These are phyloP conservation scores for Trichosporon sp. DNA, from an alignment of 1,284 basidiomycete species.

Conservation along the genomic window DNA sequence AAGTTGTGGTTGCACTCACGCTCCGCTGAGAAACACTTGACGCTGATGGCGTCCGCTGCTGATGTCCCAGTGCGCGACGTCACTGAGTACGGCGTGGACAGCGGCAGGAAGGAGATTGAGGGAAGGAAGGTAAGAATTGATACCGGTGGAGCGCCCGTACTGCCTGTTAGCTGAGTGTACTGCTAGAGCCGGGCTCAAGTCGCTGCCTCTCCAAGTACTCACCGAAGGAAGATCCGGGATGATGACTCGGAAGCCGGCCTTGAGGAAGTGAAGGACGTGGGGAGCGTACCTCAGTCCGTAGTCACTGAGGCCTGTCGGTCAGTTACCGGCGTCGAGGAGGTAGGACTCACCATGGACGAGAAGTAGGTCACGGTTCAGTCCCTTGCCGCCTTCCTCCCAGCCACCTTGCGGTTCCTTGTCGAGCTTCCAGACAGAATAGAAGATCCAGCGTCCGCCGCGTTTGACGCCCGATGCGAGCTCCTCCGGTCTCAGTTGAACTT, in stretches of 20 bases:
- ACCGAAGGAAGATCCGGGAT: conserved; percentile 60
- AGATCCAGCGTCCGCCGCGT: conserved; percentile 53
- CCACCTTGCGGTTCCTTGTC: conserved; percentile 43
- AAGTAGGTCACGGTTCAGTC: conserved; percentile 51
- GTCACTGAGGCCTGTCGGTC: conserved; percentile 52
- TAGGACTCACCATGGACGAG: conserved; percentile 53
- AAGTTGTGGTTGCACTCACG: conserved; percentile 40
- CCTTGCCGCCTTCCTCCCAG: conserved; percentile 50
- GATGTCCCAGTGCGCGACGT: conserved; percentile 53
- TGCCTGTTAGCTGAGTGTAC: conserved; percentile 29
- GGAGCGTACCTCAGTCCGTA: conserved; percentile 57
- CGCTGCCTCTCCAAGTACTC: conserved; percentile 34
- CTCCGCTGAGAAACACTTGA: conserved; percentile 58
- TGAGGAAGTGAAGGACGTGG: conserved; percentile 57
- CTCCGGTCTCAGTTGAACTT: conserved; percentile 46
- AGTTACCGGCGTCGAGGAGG: conserved; percentile 18
- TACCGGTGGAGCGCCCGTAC: conserved; percentile 57
- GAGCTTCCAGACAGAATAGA: conserved; percentile 56
- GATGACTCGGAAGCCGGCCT: conserved; percentile 60
- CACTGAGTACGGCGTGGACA: conserved; percentile 58
- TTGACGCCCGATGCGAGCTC: conserved; percentile 45
- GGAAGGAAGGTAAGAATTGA: conserved; percentile 59
- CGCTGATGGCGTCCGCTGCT: conserved; percentile 43
- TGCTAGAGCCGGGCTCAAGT: not conserved
- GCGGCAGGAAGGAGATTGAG: conserved; percentile 57